These are phyloP conservation scores for Penicillium parvum DNA, from an alignment of 495 filamentous ascomycete species.

Conservation along the genomic window DNA sequence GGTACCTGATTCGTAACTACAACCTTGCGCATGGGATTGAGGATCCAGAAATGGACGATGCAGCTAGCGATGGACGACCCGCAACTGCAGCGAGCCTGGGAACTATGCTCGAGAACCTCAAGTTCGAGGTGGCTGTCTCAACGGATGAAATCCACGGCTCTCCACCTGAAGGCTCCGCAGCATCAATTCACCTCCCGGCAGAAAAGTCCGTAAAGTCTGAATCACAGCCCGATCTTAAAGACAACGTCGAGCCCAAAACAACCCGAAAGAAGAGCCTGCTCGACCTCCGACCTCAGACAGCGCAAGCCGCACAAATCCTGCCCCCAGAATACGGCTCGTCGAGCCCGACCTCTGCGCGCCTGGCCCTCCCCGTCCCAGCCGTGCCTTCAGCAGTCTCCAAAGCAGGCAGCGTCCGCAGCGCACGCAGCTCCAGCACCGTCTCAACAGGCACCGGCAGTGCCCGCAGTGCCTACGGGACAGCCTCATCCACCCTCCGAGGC, in stretches of 20 bases:
- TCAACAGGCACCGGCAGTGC: conserved; percentile 39
- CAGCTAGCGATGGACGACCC: conserved; percentile 35
- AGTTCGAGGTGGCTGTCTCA: conserved; percentile 37
- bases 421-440: conserved; percentile 38
- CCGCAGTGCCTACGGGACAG: conserved; percentile 38
- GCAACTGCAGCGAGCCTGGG: conserved; percentile 36
- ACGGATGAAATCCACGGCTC: conserved; percentile 27
- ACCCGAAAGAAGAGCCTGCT: conserved; percentile 13
- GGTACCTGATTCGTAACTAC: conserved; percentile 60
- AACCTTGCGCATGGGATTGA: conserved; percentile 47
- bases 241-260: background rate
- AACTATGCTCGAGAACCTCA: conserved; percentile 40
- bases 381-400: conserved; percentile 29
- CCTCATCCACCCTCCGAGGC: conserved; percentile 39
- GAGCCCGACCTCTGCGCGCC: conserved; percentile 18
- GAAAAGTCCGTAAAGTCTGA: no score
- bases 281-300: conserved; percentile 24
- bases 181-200: conserved; percentile 8
- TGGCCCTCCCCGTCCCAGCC: conserved; percentile 37
- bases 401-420: conserved; percentile 39
- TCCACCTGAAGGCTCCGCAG: conserved; percentile 17
- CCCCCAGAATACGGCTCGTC: conserved; percentile 26
- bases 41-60: conserved; percentile 24
- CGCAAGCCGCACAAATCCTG: conserved; percentile 18
- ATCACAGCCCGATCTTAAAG: conserved; percentile 2